Conservation (phyloP, 2,329 filamentous ascomycete species). For the Stachybotrys chartarum region DNA sequence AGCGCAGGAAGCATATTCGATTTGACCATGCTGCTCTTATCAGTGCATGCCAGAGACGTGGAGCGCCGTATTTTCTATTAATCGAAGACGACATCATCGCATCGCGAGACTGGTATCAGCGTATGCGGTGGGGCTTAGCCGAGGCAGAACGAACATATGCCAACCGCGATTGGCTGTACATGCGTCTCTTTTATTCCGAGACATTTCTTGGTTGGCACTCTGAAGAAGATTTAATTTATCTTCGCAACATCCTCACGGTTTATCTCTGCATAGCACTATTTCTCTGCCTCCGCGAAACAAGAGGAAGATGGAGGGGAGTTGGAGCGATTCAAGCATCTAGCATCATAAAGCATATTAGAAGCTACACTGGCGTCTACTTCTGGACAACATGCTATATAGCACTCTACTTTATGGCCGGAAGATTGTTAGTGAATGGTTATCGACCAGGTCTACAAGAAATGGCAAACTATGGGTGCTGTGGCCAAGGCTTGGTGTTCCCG, state of each 20-base stretch:
- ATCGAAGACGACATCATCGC: slow-evolving; percentile 30
- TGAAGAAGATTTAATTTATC: slow-evolving; percentile 24
- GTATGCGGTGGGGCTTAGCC: slow-evolving; percentile 17
- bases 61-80: slow-evolving; percentile 25
- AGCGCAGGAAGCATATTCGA: slow-evolving; percentile 18
- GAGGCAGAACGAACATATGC: slow-evolving; percentile 17
- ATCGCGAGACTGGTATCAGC: slow-evolving; percentile 23
- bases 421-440: slow-evolving; percentile 18
- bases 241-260: slow-evolving; percentile 14
- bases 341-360: neutral
- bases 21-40: slow-evolving; percentile 25
- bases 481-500: slow-evolving; percentile 28
- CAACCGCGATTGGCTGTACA: slow-evolving; percentile 24
- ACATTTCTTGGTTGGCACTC: slow-evolving; percentile 29
- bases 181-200: slow-evolving; percentile 31
- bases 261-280: slow-evolving; percentile 14
- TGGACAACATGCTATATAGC: slow-evolving; percentile 23
- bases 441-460: slow-evolving; percentile 21
- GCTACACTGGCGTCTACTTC: neutral
- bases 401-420: slow-evolving; percentile 20
- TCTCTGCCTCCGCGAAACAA: no score
- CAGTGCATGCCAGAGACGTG: slow-evolving; percentile 19
- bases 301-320: no score
- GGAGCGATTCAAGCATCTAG: neutral
- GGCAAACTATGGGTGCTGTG: slow-evolving; percentile 29